Conservation (phyloP, 2,329 filamentous ascomycete genomes). For the Microdochium paspali region DNA sequence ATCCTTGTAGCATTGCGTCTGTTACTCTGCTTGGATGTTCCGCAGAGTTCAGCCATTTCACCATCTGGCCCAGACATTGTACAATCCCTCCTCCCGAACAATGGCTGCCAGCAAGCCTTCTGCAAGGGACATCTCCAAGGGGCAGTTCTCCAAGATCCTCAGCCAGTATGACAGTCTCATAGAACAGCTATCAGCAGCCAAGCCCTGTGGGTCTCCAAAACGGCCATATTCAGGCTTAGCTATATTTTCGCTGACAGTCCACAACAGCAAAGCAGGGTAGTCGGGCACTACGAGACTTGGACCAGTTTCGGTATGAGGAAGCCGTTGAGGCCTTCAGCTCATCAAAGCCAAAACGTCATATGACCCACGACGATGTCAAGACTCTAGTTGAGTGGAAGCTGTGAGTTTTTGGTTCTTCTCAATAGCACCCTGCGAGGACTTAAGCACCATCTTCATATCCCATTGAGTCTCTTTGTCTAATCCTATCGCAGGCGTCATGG, state of each 20-base stretch:
- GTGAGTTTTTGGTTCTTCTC: slow-evolving; percentile 31
- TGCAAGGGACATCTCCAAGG: slow-evolving; percentile 17
- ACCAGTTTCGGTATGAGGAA: slow-evolving; percentile 47
- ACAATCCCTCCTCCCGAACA: no score
- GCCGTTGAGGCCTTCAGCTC: slow-evolving; percentile 37
- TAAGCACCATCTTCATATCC: no score
- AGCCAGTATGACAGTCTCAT: slow-evolving; percentile 28
- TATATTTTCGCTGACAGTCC: neutral
- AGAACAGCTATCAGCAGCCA: slow-evolving; percentile 32
- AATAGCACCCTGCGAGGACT: no score
- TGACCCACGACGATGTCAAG: slow-evolving; percentile 49
- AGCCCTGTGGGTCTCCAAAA: slow-evolving; percentile 26
- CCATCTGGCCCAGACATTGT: no score
- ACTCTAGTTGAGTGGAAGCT: slow-evolving; percentile 63
- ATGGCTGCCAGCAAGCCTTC: no score
- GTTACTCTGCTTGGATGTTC: no score
- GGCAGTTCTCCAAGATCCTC: slow-evolving; percentile 25
- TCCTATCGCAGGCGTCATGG: slow-evolving; percentile 40
- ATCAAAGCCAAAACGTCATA: slow-evolving; percentile 20
- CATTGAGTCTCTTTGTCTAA: no score
- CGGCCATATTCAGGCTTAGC: neutral
- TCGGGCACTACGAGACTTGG: slow-evolving; percentile 45
- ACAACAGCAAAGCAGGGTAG: slow-evolving; percentile 36
- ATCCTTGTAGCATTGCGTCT: no score
- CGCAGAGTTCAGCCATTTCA: no score